Conservation (phyloP, 768 basidiomycete species). For the Tubosaeta brunneosetosa region DNA sequence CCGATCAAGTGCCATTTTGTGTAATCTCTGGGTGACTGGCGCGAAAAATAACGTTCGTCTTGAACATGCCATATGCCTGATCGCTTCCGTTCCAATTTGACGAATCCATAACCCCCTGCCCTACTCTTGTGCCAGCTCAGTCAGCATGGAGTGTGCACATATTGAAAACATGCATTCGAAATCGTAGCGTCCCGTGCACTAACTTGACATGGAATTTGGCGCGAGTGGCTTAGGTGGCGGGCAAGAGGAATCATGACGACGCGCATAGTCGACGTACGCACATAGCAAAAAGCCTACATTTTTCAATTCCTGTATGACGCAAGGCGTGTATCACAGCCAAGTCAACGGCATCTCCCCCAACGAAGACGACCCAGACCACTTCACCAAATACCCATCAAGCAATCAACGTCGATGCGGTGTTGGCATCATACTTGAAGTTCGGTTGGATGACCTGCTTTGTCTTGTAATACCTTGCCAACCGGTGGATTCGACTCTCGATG, state of each 20-base stretch:
- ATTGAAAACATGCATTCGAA: no score
- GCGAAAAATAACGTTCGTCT: background rate
- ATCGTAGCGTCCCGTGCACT: no score
- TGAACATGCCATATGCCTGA: no score
- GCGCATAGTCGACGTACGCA: slow-evolving; percentile 16
- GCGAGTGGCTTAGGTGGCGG: no score
- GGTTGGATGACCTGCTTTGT: slow-evolving; percentile 96
- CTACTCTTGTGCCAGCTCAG: no score
- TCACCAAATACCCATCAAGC: slow-evolving; percentile 43
- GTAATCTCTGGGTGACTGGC: background rate
- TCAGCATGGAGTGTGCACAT: no score
- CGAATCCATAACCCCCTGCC: no score
- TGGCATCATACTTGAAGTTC: slow-evolving; percentile 98
- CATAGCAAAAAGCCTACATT: slow-evolving; percentile 20
- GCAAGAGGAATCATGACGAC: background rate
- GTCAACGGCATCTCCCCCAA: background rate
- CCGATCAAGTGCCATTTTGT: no score
- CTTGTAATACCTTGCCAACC: slow-evolving; percentile 98
- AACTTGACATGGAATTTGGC: no score
- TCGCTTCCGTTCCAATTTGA: no score
- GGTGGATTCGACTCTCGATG: slow-evolving; percentile 98
- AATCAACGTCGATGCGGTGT: slow-evolving; percentile 88
- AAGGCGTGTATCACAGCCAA: slow-evolving; percentile 6
- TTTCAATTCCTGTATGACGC: slow-evolving; percentile 7
- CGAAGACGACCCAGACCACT: background rate